Evolutionary conservation across 306 rosid genomes (phyloP).

Genomic region (Chamaecrista fasciculata): DNA sequence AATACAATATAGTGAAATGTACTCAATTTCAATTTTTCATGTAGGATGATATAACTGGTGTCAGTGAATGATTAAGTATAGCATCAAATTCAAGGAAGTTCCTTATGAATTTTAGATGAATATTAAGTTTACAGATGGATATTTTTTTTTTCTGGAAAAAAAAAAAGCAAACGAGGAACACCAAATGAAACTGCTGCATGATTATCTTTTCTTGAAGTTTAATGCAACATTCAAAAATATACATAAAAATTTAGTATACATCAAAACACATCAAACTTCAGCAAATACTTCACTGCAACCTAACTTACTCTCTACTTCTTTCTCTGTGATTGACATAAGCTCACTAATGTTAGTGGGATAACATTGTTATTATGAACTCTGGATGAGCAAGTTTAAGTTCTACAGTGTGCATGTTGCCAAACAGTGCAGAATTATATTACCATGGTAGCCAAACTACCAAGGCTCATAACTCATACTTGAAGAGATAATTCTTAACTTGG

Average conservation of each 20-base stretch:
- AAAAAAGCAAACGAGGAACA: not conserved
- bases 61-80: not conserved
- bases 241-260: not conserved
- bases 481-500: not conserved
- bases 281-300: not conserved
- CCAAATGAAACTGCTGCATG: not conserved
- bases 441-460: not conserved
- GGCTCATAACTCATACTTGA: not conserved
- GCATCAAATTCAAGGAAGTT: not conserved
- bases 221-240: not conserved
- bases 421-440: not conserved
- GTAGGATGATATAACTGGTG: constrained; percentile 18
- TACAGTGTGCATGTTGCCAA: not conserved
- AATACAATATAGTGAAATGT: not conserved
- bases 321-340: constrained; percentile 3
- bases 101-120: not conserved
- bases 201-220: not conserved
- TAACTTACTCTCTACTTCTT: not conserved
- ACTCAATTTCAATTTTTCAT: constrained; percentile 14
- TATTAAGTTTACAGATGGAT: not conserved
- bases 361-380: not conserved
- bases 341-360: not conserved
- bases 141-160: too few species aligned
- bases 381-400: not conserved
- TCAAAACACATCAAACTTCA: not conserved